Evolutionary conservation across 345 rosid genomes (phyloP).

Genomic region (Zanthoxylum bungeanum): DNA sequence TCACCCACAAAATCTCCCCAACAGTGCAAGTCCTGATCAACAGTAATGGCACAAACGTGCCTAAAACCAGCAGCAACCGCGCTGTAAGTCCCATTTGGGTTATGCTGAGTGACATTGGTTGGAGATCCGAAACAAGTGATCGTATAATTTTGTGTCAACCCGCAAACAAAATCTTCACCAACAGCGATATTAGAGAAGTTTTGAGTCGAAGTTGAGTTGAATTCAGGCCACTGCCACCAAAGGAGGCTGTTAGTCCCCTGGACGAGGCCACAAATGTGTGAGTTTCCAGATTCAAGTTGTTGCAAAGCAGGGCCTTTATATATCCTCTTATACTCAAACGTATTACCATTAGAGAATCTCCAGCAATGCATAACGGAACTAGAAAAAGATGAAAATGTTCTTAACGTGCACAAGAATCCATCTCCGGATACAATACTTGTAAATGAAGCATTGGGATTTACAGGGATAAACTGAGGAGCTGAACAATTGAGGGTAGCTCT

Average conservation of each 20-base stretch:
- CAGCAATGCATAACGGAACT: constrained; percentile 45
- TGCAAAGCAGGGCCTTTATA: constrained; percentile 28
- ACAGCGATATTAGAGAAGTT: constrained; percentile 38
- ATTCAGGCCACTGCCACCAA: constrained; percentile 58
- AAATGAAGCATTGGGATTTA: constrained; percentile 11
- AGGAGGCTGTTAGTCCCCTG: constrained; percentile 24
- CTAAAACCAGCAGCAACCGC: constrained; percentile 51
- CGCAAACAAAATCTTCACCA: constrained; percentile 56
- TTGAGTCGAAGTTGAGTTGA: background rate
- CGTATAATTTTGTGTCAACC: constrained; percentile 29
- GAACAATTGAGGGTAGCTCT: constrained; percentile 43
- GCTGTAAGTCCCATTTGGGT: constrained; percentile 18
- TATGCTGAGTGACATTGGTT: background rate
- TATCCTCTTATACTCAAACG: constrained; percentile 27
- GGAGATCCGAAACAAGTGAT: constrained; percentile 23
- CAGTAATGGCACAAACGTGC: constrained; percentile 52
- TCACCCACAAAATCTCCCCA: constrained; percentile 39
- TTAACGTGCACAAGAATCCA: constrained; percentile 57
- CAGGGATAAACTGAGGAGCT: constrained; percentile 27
- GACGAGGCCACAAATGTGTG: constrained; percentile 52
- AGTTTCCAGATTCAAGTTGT: constrained; percentile 49
- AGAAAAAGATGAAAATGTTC: constrained; percentile 9
- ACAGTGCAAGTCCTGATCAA: constrained; percentile 30
- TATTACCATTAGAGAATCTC: constrained; percentile 49
- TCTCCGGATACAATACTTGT: constrained; percentile 60